phyloP scores from a whole-genome alignment of 73 alveolate genomes.

The Effrenium voratum region DNA sequence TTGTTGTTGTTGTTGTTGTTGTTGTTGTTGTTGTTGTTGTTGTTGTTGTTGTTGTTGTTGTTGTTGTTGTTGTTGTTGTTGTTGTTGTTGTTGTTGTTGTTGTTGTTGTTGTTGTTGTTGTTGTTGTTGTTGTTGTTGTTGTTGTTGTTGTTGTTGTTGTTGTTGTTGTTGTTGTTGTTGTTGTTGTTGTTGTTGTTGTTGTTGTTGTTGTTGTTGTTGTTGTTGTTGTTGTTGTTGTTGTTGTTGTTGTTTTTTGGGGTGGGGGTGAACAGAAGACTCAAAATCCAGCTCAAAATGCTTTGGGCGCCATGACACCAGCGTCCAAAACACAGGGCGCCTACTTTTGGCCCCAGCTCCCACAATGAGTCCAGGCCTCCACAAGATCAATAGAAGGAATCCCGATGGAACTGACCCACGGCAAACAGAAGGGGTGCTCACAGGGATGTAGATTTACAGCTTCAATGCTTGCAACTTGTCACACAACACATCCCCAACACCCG shows the following conservation, averaged over 20 bases:
- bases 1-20: neutral
- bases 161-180: neutral
- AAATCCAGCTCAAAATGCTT: too few relatives aligned
- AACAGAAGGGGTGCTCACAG: too few relatives aligned
- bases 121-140: neutral
- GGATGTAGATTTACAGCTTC: too few relatives aligned
- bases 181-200: neutral
- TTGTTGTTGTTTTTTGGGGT: neutral
- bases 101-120: neutral
- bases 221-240: neutral
- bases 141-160: too few relatives aligned
- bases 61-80: neutral
- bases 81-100: neutral
- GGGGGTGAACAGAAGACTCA: neutral
- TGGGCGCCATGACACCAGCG: too few relatives aligned
- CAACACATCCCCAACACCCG: too few relatives aligned
- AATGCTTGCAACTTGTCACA: too few relatives aligned
- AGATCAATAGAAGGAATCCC: too few relatives aligned
- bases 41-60: neutral
- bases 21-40: neutral
- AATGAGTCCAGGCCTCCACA: too few relatives aligned
- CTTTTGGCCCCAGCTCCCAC: too few relatives aligned
- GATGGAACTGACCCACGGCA: too few relatives aligned
- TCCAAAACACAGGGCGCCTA: neutral
- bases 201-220: neutral